A percentile compares a stretch with the other conserved stretches of the same genome.
Conservation (phyloP, 768 basidiomycete species). For the Pulveroboletus sp. region DNA sequence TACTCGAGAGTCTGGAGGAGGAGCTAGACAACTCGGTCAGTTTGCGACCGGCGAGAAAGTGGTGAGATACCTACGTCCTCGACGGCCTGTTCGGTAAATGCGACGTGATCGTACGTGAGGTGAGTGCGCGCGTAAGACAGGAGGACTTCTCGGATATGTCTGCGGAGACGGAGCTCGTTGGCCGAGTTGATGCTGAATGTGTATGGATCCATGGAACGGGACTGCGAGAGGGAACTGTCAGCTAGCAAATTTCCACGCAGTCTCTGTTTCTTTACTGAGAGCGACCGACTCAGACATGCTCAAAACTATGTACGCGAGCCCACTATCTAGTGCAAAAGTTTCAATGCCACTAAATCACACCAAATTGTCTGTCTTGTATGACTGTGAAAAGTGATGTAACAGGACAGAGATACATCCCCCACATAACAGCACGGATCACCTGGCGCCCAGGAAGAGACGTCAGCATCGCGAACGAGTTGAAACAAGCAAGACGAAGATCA, state of each 20-base stretch:
- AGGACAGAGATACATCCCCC: neutral
- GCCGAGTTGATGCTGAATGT: conserved; percentile 17
- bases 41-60: neutral
- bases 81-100: conserved; percentile 50
- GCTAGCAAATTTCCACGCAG: neutral
- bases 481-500: conserved; percentile 14
- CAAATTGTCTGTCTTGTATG: no score
- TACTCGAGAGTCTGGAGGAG: conserved; percentile 37
- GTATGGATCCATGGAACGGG: conserved; percentile 9
- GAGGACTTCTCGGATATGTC: conserved; percentile 54
- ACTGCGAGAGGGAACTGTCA: no score
- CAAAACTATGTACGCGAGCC: neutral
- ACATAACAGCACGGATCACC: conserved; percentile 1
- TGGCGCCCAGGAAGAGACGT: conserved; percentile 2
- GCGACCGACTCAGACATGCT: neutral
- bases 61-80: conserved; percentile 35
- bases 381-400: no score
- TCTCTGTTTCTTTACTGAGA: neutral
- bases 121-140: conserved; percentile 52
- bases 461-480: conserved; percentile 6
- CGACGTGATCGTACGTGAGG: conserved; percentile 53
- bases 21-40: conserved; percentile 33
- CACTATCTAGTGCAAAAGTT: no score
- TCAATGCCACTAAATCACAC: no score
- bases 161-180: conserved; percentile 24